A percentile compares a stretch with the other conserved stretches of the same genome.
phyloP scores from a whole-genome alignment of 148 eudicot genomes.

The Rhododendron simsii region DNA sequence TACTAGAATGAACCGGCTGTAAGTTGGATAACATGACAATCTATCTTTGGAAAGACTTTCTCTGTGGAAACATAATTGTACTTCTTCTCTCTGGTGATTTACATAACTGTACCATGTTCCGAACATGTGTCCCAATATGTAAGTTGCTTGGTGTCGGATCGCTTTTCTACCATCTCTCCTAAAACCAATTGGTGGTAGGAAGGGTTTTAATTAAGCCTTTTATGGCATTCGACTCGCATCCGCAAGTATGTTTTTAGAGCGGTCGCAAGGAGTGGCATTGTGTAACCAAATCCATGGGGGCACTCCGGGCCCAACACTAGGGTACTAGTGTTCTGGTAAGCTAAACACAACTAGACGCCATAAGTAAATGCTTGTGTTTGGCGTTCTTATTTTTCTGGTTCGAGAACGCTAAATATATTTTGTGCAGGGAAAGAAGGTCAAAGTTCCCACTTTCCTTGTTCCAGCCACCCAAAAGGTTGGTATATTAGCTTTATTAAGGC shows the following conservation, averaged over 20 bases:
- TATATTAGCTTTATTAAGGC: slow-evolving; percentile 2
- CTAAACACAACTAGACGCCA: not conserved
- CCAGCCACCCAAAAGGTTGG: slow-evolving; percentile 97
- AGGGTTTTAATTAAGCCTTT: too few relatives aligned
- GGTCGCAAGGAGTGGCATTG: too few relatives aligned
- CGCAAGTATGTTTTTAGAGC: too few relatives aligned
- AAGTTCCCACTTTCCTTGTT: slow-evolving; percentile 92
- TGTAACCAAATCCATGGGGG: too few relatives aligned
- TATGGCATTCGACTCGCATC: too few relatives aligned
- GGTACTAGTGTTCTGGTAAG: not conserved
- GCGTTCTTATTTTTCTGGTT: not conserved
- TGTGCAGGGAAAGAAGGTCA: slow-evolving; percentile 91
- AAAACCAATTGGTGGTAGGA: too few relatives aligned
- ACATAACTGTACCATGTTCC: not conserved
- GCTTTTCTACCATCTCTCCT: too few relatives aligned
- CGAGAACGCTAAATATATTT: slow-evolving; percentile 2
- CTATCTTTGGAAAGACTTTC: not conserved
- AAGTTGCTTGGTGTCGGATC: not conserved
- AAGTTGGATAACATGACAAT: not conserved
- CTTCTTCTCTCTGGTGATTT: not conserved
- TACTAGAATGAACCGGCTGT: not conserved
- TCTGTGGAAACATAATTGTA: not conserved
- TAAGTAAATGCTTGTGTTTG: not conserved
- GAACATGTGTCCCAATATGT: not conserved
- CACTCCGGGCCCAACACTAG: not conserved